Evolutionary conservation across 257 asterid species (phyloP), one percentile per base, ranked within the genome.

Genomic region (Anisodus tanguticus): DNA sequence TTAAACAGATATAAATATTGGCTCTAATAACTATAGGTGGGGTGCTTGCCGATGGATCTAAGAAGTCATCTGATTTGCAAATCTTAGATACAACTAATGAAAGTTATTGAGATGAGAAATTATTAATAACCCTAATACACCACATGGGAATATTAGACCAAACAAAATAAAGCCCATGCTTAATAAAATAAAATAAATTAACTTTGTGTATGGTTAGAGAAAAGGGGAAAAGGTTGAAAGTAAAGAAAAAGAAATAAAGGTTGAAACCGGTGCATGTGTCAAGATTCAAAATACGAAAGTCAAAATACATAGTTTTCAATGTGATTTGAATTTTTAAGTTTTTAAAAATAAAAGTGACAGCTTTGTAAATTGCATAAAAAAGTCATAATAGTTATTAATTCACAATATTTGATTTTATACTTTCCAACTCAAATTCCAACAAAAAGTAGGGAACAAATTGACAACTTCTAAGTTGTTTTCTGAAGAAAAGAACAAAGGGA

Each of bases 81-180:
- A 76, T 76, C 26, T 51, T 53, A 76, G 15, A 76, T 51, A 76
- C 39, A 49, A 22, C 43, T 72, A 47, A 49, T 10, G 31, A 49
- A 6, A 74, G 41, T 26, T 74, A 74, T 26, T 77, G 13, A 53
- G 53, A 77, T 77, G 26, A 53, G 47, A 53, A 77, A 53, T 53
- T 53, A 53, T 8, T 19, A 69, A 71, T 45, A 31, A 76, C 81
- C 47, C 63, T 53, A 53, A 76, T 76, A 77, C 64, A 12, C 64
- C 81, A 77, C 81, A 26, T 77, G 16, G 63, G 49, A 51, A 51
- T 76, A 76, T 26, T 76, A 16, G 81, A 26, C 63, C 63, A 76
- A 76, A 76, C 64, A 54, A 53, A 45, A 76, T 76, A 76, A 76
- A 26, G 63, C 62, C 45, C 81, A 76, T 76, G 63, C 22, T 26